These are phyloP conservation scores for Acanthamoeba culbertsoni DNA, from an alignment of 208 protist species.

Conservation along the genomic window DNA sequence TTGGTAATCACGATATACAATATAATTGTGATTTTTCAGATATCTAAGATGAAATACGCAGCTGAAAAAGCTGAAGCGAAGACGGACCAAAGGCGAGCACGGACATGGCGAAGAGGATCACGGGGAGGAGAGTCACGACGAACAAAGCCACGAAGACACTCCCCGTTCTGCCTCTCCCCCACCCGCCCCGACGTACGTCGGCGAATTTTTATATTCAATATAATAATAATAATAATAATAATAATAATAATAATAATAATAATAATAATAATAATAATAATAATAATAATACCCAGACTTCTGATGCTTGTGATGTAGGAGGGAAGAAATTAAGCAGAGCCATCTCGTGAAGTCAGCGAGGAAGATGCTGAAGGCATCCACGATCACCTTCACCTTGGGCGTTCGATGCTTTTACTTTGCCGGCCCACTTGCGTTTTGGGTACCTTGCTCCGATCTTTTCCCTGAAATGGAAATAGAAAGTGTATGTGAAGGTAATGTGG, in stretches of 20 bases:
- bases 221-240: too few species aligned
- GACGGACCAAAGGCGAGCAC: too few species aligned
- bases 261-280: not conserved
- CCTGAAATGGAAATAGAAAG: not conserved
- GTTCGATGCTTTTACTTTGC: slow-evolving; percentile 52
- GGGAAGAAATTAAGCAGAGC: not conserved
- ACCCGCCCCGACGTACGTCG: not conserved
- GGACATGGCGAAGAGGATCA: not conserved
- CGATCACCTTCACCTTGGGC: slow-evolving; percentile 18
- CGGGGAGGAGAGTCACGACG: not conserved
- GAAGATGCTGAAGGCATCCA: not conserved
- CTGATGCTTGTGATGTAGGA: not conserved
- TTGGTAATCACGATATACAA: too few species aligned
- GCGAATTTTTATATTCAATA: not conserved
- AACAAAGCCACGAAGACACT: not conserved
- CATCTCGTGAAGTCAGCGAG: not conserved
- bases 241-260: too few species aligned
- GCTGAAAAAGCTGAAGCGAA: too few species aligned
- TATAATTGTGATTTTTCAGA: too few species aligned
- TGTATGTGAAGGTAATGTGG: not conserved
- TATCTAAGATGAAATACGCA: too few species aligned
- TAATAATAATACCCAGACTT: not conserved
- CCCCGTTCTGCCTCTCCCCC: not conserved
- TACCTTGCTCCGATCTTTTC: not conserved
- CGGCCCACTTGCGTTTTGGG: slow-evolving; percentile 13